These are phyloP conservation scores for Cyclotella baltica DNA, from an alignment of 108 stramenopile genomes.

Conservation along the genomic window DNA sequence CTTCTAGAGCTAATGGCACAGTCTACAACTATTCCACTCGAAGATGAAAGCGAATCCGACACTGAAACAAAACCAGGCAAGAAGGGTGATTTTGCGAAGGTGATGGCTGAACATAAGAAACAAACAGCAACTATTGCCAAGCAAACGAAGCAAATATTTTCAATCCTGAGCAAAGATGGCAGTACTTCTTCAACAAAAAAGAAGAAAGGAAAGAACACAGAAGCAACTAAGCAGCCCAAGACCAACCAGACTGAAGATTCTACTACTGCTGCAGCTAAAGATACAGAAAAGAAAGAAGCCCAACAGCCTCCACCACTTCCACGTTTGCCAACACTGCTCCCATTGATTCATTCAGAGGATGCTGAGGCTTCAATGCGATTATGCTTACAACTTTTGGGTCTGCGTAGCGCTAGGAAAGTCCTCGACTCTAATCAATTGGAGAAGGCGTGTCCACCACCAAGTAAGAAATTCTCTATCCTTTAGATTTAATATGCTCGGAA, in stretches of 20 bases:
- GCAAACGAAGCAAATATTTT: constrained; percentile 51
- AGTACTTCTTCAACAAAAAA: constrained; percentile 32
- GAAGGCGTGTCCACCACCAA: constrained; percentile 54
- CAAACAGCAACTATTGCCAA: constrained; percentile 46
- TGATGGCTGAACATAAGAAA: constrained; percentile 66
- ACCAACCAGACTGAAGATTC: constrained; percentile 1
- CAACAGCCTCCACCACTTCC: constrained; percentile 31
- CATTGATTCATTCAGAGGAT: constrained; percentile 58
- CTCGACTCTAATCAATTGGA: constrained; percentile 32
- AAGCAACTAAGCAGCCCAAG: constrained; percentile 40
- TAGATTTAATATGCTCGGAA: not conserved
- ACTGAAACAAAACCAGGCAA: constrained; percentile 43
- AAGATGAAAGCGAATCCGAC: constrained; percentile 34
- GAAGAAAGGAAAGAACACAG: constrained; percentile 27
- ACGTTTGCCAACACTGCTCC: constrained; percentile 69
- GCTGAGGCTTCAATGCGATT: constrained; percentile 64
- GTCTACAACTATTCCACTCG: constrained; percentile 66
- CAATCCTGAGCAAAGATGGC: constrained; percentile 47
- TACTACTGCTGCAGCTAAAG: constrained; percentile 3
- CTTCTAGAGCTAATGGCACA: constrained; percentile 81
- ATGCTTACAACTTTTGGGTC: constrained; percentile 72
- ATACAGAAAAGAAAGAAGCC: not conserved
- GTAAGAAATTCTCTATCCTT: not conserved
- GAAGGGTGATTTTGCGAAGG: constrained; percentile 56
- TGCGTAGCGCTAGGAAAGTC: constrained; percentile 35